A percentile compares a stretch with the other conserved stretches of the same genome.
Conservation (phyloP, 1,139 yeast genomes). For the Scheffersomyces quercinus region DNA sequence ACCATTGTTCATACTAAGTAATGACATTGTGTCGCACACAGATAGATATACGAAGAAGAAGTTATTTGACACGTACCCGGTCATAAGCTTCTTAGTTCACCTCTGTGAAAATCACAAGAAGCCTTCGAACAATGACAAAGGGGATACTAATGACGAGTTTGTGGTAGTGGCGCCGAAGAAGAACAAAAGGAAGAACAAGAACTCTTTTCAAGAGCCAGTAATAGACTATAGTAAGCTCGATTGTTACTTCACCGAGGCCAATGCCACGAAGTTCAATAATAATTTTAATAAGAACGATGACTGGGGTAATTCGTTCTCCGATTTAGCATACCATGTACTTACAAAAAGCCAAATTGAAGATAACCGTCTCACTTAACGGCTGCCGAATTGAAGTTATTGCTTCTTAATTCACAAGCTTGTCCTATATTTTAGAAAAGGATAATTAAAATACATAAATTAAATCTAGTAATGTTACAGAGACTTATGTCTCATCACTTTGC, state of each 20-base stretch:
- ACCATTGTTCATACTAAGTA: constrained; percentile 47
- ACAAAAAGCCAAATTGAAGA: not conserved
- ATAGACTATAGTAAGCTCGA: constrained; percentile 36
- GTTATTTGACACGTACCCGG: constrained; percentile 41
- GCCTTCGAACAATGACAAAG: constrained; percentile 1
- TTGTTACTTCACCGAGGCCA: constrained; percentile 32
- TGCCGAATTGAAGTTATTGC: no score
- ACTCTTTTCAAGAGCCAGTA: constrained; percentile 28
- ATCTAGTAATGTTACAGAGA: no score
- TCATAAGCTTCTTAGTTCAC: constrained; percentile 42
- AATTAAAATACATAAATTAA: no score
- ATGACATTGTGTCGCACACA: constrained; percentile 52
- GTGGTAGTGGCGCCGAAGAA: constrained; percentile 28
- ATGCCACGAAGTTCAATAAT: constrained; percentile 16
- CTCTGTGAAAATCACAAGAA: constrained; percentile 12
- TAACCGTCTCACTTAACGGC: no score
- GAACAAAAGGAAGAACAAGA: constrained; percentile 24
- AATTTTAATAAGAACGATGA: constrained; percentile 25
- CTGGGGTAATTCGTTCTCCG: constrained; percentile 59
- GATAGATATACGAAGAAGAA: constrained; percentile 47
- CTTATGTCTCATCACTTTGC: no score
- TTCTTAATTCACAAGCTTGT: no score
- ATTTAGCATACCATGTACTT: constrained; percentile 43
- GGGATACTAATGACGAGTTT: constrained; percentile 27
- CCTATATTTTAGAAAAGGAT: no score